Base-by-base conservation (phyloP, 1,139 yeast species). In the Pichia kudriavzevii region DNA sequence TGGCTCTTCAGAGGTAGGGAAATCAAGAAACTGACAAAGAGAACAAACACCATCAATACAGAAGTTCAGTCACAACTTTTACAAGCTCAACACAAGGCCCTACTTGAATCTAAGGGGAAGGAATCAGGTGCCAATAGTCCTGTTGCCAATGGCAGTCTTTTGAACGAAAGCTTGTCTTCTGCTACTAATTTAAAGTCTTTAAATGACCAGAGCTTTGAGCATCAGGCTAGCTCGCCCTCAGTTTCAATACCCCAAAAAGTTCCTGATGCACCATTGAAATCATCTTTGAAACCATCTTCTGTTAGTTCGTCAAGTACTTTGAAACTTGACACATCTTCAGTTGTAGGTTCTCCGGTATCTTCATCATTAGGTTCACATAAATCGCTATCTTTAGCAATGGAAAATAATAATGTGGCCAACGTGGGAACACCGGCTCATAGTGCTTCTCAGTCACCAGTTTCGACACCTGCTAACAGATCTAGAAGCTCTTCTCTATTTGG, bases 1-100 rank as follows among this genome's bases (percentile, higher is more conserved):
- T 79, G 88, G 88, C 58, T 79, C 18, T 77, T 79, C 48, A 60
- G 85, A 42, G 83, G 79, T 18, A 75, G 72, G 49, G 71, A 75
- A 18, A 58, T 63, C 39, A 73, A 77, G 60, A 72, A 72, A 44
- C 53, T 72, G 48, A 63, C 69, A 32, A 72, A 69, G 48, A 67
- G 64, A 45, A 51, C 56, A 15, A 49, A 48, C 26, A 45, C 49
- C 9, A 44, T 53, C 5, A 50, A 50, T 51, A 55, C 44, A 24
- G 54, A 53, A 26, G 53, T 52, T 15, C 55, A 53, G 34, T 45
- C 50, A 9, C 57, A 52, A 26, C 31, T 53, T 3, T 41, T 49
- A 28, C 49, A 45, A 20, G 54, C 56, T 10, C 56, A 52, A 31
- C 42, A 50, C 19, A 46, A 47, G 30, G 47, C 47, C 12, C 33